phyloP scores from a whole-genome alignment of 108 stramenopile species.

The Cyclotella distinguenda region DNA sequence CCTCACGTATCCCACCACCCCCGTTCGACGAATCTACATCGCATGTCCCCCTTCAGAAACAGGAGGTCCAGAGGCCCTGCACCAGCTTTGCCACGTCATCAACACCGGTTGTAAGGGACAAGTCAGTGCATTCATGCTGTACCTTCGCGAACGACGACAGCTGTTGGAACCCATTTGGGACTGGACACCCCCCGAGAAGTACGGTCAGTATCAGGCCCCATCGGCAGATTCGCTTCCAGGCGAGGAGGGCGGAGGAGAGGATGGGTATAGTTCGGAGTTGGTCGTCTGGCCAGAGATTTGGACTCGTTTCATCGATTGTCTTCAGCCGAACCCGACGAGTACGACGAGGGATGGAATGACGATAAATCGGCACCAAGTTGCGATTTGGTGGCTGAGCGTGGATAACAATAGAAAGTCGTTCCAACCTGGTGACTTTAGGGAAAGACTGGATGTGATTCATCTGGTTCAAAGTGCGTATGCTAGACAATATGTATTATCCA shows the following conservation, averaged over 20 bases:
- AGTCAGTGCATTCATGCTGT: slow-evolving; percentile 37
- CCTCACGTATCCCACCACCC: neutral
- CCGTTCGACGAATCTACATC: slow-evolving; percentile 43
- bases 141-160: slow-evolving; percentile 20
- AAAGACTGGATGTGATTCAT: slow-evolving; percentile 49
- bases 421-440: slow-evolving; percentile 12
- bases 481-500: slow-evolving; percentile 30
- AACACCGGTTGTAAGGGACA: slow-evolving; percentile 17
- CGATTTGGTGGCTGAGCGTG: slow-evolving; percentile 63
- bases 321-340: slow-evolving; percentile 7
- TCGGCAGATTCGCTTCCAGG: slow-evolving; percentile 9
- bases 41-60: slow-evolving; percentile 54
- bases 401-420: slow-evolving; percentile 52
- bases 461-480: slow-evolving; percentile 59
- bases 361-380: slow-evolving; percentile 27
- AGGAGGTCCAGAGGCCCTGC: slow-evolving; percentile 60
- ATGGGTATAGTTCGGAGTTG: slow-evolving; percentile 24
- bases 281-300: slow-evolving; percentile 62
- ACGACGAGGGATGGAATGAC: neutral
- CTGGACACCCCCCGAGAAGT: slow-evolving; percentile 17
- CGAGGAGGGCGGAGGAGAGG: neutral
- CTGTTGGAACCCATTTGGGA: neutral
- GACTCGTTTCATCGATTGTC: slow-evolving; percentile 49
- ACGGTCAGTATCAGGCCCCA: slow-evolving; percentile 39
- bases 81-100: slow-evolving; percentile 56